These are phyloP conservation scores for Aurantiochytrium sp. DNA, from an alignment of 108 stramenopile genomes.

Conservation along the genomic window DNA sequence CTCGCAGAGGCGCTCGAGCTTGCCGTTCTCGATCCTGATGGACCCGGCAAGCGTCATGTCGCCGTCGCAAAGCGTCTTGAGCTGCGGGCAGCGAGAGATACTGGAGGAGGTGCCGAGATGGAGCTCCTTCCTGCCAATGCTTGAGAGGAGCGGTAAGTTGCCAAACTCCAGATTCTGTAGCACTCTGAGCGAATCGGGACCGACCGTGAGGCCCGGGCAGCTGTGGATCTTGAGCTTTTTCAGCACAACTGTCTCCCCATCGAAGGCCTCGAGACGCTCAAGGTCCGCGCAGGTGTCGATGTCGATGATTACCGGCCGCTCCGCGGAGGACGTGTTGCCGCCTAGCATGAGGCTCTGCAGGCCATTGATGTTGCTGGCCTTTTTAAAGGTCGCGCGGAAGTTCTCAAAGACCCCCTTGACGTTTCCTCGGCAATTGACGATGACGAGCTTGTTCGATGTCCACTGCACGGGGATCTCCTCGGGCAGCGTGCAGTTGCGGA, in stretches of 20 bases:
- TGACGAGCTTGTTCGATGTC: background rate
- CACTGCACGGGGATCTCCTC: background rate
- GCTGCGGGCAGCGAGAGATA: background rate
- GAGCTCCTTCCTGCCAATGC: background rate
- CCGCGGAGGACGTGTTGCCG: no score
- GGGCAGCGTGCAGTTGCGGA: background rate
- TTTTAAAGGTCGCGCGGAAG: background rate
- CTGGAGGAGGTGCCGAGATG: background rate
- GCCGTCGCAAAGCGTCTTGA: background rate
- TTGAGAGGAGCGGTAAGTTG: background rate
- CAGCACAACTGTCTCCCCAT: background rate
- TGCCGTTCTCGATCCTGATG: background rate
- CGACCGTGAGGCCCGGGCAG: background rate
- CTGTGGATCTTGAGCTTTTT: background rate
- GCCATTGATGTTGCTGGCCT: background rate
- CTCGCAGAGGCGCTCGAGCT: background rate
- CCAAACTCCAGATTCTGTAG: background rate
- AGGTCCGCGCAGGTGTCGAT: background rate
- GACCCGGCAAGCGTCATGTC: background rate
- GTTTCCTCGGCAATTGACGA: background rate
- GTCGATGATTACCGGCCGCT: background rate
- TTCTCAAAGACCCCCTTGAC: background rate
- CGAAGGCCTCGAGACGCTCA: background rate
- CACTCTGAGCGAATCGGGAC: background rate
- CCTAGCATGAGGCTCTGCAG: no score